Base-by-base conservation (phyloP, 1,284 basidiomycete genomes). In the Ganoderma sinense region DNA sequence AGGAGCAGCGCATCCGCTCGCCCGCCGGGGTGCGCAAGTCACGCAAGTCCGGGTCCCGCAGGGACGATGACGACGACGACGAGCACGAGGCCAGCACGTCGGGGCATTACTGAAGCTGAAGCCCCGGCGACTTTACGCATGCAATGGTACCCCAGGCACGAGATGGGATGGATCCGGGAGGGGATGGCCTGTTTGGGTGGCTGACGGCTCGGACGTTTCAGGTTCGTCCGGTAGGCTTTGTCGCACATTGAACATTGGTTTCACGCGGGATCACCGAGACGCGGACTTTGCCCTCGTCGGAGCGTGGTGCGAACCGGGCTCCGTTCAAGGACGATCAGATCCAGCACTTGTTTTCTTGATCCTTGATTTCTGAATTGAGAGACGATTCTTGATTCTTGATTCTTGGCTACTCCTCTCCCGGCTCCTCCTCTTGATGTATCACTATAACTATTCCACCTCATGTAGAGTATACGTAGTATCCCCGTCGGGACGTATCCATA, bases 1-100 rank as follows among this genome's bases (percentile, higher is more conserved):
- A 68, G 39, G 68, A 69, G 29, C 72, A 66, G 10, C 72, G 72
- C 66, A 69, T 68, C 16, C 72, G 72, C 45, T 73, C 72, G 23
- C 68, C 72, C 2, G 66, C 71, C 10, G 72, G 72, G 0, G 23
- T 45, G 11, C 59, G 68, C 39, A 67, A 66, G 68, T 66, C 69
- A 16, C 62, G 62, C 51, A 31, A 48, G 31, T 23, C 62, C 11
- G 48, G 29, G 13, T 36, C 48, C 1, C 62, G 62, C 48, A 64
- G 29, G 62, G 62, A 63, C 45, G 53, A 59, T 4, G 56, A 59
- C n/a, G 11, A 8, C 33, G 56, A 59, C 56, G 56, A 59, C 33
- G 33, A 59, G 20, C 29, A 59, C 13, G 56, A 31, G 20, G 33
- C 56, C 31, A 20, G 56, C 16, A 20, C 7, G 18, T 39, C 56